Evolutionary conservation across 139 green algal genomes (phyloP), one percentile per base, ranked within the genome.

Genomic region (Monoraphidium neglectum): DNA sequence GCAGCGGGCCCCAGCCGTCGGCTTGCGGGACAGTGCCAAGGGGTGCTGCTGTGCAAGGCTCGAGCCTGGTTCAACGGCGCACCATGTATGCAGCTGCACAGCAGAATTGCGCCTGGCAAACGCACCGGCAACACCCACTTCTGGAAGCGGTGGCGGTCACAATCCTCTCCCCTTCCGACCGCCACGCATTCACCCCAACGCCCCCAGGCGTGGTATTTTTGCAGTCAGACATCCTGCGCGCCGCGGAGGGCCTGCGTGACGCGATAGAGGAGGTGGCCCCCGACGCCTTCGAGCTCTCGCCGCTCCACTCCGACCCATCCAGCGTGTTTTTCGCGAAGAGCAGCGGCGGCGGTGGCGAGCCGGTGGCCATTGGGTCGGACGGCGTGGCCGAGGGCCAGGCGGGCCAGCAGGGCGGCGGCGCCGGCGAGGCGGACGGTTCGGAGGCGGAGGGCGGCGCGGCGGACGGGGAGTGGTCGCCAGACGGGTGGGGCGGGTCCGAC

Each of bases 221-320:
- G 56, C 91, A 96, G 80, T 93, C 88, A 1, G 93, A 96, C 70
- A 85, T 96, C 5, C 63, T 86, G 70, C 74, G 89, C 54, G 82
- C 82, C 38, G 68, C 78, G 0, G 65, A 67, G 0, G 72, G 79
- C 4, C 92, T 92, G 82, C 80, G 87, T 30, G 84, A 93, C 63
- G 77, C 76, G 30, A 87, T 93, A 74, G 88, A 93, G 76, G 40
- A 68, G 56, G 79, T 79, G 57, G 82, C 60, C 18, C 26, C 24
- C 16, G 77, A 78, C 15, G 64, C 51, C 1, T 83, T 92, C 60
- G 67, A 74, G n/a, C 81, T 88, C 33, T 74, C 75, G 4, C 59
- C 79, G 1, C 35, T 81, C 59, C 85, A 90, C 72, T 3, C 1
- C n/a, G 35, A 51, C 46, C 49, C 24, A 0, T 26, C 53, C 40